Evolutionary conservation across 176 grass and related monocot species (phyloP).

Genomic region (Juncus inflexus): DNA sequence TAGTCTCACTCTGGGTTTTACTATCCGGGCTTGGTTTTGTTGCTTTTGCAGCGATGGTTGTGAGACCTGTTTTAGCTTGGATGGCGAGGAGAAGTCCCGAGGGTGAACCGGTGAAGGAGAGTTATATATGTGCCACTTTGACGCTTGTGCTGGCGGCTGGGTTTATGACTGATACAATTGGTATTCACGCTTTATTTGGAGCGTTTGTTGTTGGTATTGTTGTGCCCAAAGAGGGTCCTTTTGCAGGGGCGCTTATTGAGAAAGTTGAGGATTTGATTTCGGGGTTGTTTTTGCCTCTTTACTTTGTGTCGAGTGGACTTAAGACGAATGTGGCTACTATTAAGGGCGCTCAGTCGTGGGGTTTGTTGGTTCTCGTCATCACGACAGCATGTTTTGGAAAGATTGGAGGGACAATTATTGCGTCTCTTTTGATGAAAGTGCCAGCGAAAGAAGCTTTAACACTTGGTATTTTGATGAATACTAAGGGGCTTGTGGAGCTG

Average conservation of each 20-base stretch:
- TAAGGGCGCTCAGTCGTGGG: slow-evolving; percentile 27
- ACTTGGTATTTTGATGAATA: slow-evolving; percentile 43
- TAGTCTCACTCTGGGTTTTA: slow-evolving; percentile 34
- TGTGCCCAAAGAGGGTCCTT: slow-evolving; percentile 31
- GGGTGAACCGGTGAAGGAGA: slow-evolving; percentile 34
- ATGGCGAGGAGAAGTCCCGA: slow-evolving; percentile 31
- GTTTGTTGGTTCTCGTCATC: slow-evolving; percentile 28
- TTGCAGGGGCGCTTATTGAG: slow-evolving; percentile 31
- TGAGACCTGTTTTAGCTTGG: slow-evolving; percentile 24
- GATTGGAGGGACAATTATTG: slow-evolving; percentile 30
- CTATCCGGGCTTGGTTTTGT: slow-evolving; percentile 22
- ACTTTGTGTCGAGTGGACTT: slow-evolving; percentile 37
- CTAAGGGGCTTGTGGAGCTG: slow-evolving; percentile 42
- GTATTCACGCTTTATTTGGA: slow-evolving; percentile 35
- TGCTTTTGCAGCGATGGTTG: slow-evolving; percentile 14
- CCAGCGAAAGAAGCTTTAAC: slow-evolving; percentile 29
- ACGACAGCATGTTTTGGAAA: slow-evolving; percentile 32
- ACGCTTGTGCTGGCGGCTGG: slow-evolving; percentile 25
- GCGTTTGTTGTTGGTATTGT: slow-evolving; percentile 30
- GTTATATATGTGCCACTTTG: slow-evolving; percentile 34
- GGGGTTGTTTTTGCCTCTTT: slow-evolving; percentile 28
- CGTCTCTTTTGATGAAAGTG: slow-evolving; percentile 26
- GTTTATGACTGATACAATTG: slow-evolving; percentile 28
- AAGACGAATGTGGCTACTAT: slow-evolving; percentile 34
- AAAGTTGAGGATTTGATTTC: slow-evolving; percentile 39